These are phyloP conservation scores for Aspergillus sp. DNA, from an alignment of 2,329 filamentous ascomycete genomes.

Conservation along the genomic window DNA sequence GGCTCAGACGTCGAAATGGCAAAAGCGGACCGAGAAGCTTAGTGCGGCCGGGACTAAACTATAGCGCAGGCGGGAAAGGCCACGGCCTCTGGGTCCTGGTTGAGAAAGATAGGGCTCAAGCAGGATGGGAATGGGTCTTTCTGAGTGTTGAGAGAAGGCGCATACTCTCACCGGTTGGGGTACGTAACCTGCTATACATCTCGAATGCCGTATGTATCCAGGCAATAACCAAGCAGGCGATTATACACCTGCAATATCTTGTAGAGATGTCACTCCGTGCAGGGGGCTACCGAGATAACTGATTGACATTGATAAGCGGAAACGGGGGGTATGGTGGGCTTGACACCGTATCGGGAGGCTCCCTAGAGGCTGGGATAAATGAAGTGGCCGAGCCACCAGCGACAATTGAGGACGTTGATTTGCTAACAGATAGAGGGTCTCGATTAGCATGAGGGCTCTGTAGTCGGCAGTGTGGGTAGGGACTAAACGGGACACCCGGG, in stretches of 20 bases:
- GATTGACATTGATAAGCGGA: background rate
- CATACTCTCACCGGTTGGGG: background rate
- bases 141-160: background rate
- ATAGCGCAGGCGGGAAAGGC: background rate
- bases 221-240: background rate
- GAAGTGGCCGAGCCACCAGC: background rate
- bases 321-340: background rate
- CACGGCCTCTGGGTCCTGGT: background rate
- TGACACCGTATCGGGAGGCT: background rate
- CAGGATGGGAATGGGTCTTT: background rate
- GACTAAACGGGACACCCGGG: background rate
- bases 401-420: background rate
- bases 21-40: conserved; percentile 3
- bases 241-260: background rate
- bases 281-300: background rate
- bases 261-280: background rate
- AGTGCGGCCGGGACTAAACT: background rate
- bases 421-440: background rate
- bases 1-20: background rate
- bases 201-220: background rate
- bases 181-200: background rate
- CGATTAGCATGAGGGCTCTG: background rate
- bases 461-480: background rate
- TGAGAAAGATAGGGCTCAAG: background rate
- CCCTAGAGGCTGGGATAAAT: background rate